Percentiles rank a stretch among this genome's conserved stretches.
Evolutionary conservation across 345 rosid genomes (phyloP).

Genomic region (Kandelia obovata): DNA sequence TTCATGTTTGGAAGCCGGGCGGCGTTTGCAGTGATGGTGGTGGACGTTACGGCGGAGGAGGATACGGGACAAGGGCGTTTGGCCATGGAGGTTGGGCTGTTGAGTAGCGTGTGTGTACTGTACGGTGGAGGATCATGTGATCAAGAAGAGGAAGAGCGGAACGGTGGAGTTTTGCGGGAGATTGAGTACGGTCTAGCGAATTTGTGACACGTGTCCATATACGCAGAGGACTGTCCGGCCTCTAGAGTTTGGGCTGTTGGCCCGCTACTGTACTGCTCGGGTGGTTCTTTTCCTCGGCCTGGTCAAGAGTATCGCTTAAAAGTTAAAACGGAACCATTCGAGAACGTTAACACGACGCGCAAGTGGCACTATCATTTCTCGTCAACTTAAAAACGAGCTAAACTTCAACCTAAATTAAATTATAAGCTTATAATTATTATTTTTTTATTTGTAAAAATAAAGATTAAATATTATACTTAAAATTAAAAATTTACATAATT

Average conservation of each 20-base stretch:
- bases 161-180: background rate
- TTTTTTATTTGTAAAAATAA: too few relatives aligned
- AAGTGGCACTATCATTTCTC: too few relatives aligned
- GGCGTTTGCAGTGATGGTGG: conserved; percentile 10
- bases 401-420: too few relatives aligned
- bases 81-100: conserved; percentile 44
- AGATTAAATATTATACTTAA: too few relatives aligned
- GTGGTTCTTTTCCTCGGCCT: too few relatives aligned
- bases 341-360: too few relatives aligned
- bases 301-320: too few relatives aligned
- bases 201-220: conserved; percentile 20
- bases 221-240: background rate
- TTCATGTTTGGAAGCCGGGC: conserved; percentile 15
- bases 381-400: too few relatives aligned
- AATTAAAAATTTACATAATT: too few relatives aligned
- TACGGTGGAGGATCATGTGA: conserved; percentile 16
- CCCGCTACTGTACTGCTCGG: background rate
- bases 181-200: conserved; percentile 11
- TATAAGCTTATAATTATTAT: too few relatives aligned
- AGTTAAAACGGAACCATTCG: too few relatives aligned
- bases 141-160: background rate
- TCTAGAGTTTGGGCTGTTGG: background rate
- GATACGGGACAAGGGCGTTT: conserved; percentile 51
- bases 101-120: conserved; percentile 47
- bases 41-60: background rate